phyloP scores from a whole-genome alignment of 2,329 filamentous ascomycete genomes.

The Teratosphaeria destructans region DNA sequence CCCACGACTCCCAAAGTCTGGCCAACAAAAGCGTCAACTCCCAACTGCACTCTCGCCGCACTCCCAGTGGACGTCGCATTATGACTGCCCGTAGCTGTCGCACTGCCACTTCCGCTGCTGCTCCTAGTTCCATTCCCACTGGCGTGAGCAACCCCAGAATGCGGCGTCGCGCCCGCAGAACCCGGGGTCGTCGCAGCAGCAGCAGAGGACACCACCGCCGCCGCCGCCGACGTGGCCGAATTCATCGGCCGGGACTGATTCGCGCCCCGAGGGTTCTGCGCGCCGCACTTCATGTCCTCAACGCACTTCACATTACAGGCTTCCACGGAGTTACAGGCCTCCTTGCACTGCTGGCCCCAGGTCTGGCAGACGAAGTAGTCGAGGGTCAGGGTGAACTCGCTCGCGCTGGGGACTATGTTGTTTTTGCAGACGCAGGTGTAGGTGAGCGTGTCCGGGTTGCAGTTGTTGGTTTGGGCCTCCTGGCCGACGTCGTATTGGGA shows the following conservation, averaged over 20 bases:
- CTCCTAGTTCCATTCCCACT: slow-evolving; percentile 1
- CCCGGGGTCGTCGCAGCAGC: slow-evolving; percentile 8
- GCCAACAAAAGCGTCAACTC: slow-evolving; percentile 38
- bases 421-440: slow-evolving; percentile 65
- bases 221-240: slow-evolving; percentile 27
- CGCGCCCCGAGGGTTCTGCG: slow-evolving; percentile 49
- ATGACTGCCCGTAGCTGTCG: slow-evolving; percentile 8
- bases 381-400: slow-evolving; percentile 67
- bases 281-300: slow-evolving; percentile 62
- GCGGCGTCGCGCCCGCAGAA: slow-evolving; percentile 27
- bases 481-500: slow-evolving; percentile 41
- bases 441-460: slow-evolving; percentile 49
- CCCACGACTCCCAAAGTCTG: slow-evolving; percentile 47
- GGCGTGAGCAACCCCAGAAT: slow-evolving; percentile 32
- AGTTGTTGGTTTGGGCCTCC: slow-evolving; percentile 50
- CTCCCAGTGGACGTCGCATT: slow-evolving; percentile 13
- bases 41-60: slow-evolving; percentile 17
- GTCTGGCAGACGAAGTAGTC: slow-evolving; percentile 67
- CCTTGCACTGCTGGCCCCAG: slow-evolving; percentile 54
- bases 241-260: slow-evolving; percentile 46
- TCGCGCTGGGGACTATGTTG: slow-evolving; percentile 57
- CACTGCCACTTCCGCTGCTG: background rate
- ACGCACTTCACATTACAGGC: slow-evolving; percentile 52
- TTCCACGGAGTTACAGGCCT: slow-evolving; percentile 44
- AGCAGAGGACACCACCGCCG: slow-evolving; percentile 14